phyloP scores from a whole-genome alignment of 2,329 filamentous ascomycete genomes.

The Neurospora sp. region DNA sequence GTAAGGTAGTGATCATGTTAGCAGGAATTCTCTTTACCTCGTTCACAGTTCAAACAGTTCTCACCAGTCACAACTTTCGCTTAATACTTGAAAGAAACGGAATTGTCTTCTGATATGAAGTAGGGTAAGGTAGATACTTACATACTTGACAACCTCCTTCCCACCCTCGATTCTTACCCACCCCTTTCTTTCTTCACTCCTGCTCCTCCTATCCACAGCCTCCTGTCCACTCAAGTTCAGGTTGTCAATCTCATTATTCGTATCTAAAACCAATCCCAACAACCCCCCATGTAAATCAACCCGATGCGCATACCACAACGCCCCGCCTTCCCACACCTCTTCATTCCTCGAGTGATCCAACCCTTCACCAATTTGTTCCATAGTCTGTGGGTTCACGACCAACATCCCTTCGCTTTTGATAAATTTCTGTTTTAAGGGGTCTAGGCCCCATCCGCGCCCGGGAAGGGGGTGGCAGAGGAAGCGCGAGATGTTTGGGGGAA shows the following conservation, averaged over 20 bases:
- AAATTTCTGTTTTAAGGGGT: constrained; percentile 16
- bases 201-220: not conserved
- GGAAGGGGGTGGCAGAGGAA: constrained; percentile 14
- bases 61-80: too few relatives aligned
- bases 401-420: constrained; percentile 7
- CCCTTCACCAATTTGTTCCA: not conserved
- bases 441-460: constrained; percentile 21
- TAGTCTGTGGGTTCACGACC: constrained; percentile 3
- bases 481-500: constrained; percentile 26
- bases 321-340: constrained; percentile 9
- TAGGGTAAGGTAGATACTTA: constrained; percentile 3
- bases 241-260: too few relatives aligned
- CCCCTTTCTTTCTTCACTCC: not conserved
- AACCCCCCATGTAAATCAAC: constrained; percentile 30
- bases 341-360: constrained; percentile 1
- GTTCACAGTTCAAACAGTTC: too few relatives aligned
- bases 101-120: too few relatives aligned
- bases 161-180: constrained; percentile 13
- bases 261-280: constrained; percentile 22
- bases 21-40: too few relatives aligned
- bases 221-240: not conserved
- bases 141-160: constrained; percentile 18
- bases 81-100: too few relatives aligned
- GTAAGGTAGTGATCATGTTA: not conserved
- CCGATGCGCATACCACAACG: constrained; percentile 23